Percentiles rank a stretch among this genome's conserved stretches.
Conservation (phyloP, 495 filamentous ascomycete species). For the Chaetomium fimeti region DNA sequence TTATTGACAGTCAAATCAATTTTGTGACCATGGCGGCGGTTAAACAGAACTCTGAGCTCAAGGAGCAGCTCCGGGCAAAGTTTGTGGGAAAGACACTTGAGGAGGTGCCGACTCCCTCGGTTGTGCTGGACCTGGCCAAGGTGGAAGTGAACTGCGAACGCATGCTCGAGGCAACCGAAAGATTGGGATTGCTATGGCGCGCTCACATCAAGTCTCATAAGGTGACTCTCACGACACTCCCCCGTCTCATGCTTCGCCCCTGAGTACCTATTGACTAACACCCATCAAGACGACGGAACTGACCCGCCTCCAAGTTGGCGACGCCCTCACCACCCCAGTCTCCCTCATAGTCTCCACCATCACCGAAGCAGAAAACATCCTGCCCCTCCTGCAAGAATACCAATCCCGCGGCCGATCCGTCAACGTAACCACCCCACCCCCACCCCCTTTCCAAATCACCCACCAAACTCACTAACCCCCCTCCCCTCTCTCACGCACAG, state of each 20-base stretch:
- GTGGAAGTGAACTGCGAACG: slow-evolving; percentile 66
- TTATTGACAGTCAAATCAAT: background rate
- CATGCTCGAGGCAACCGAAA: slow-evolving; percentile 65
- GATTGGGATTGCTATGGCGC: slow-evolving; percentile 65
- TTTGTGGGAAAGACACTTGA: slow-evolving; percentile 64
- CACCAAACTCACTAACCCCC: background rate
- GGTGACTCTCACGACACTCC: slow-evolving; percentile 40
- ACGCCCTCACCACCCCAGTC: slow-evolving; percentile 47
- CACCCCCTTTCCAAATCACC: background rate
- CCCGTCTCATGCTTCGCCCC: background rate
- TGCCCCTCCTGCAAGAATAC: slow-evolving; percentile 61
- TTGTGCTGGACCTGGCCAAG: slow-evolving; percentile 67
- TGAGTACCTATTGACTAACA: background rate
- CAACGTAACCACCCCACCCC: slow-evolving; percentile 51
- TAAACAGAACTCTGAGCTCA: slow-evolving; percentile 30
- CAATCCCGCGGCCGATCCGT: slow-evolving; percentile 49
- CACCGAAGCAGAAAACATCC: slow-evolving; percentile 67
- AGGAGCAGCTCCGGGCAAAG: slow-evolving; percentile 43
- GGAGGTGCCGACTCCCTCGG: slow-evolving; percentile 64
- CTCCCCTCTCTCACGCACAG: slow-evolving; percentile 32
- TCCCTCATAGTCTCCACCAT: slow-evolving; percentile 78
- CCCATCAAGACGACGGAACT: slow-evolving; percentile 59
- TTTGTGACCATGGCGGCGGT: slow-evolving; percentile 18
- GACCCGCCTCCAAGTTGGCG: slow-evolving; percentile 70
- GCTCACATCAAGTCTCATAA: slow-evolving; percentile 90